These are phyloP conservation scores for Triadica sebifera DNA, from an alignment of 345 rosid genomes.

Conservation along the genomic window DNA sequence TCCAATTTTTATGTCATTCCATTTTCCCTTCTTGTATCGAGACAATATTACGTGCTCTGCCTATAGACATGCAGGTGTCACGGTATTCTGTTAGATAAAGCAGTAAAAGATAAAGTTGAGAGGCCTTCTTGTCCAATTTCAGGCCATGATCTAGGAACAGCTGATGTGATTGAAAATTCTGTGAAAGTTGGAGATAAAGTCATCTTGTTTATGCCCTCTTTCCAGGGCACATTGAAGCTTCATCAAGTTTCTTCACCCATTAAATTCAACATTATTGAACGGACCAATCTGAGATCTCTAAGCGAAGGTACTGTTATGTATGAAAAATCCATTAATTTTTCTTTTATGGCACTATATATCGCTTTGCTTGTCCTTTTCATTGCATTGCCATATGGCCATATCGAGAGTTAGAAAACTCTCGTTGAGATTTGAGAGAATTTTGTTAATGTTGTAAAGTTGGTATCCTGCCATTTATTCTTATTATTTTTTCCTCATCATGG, in stretches of 20 bases:
- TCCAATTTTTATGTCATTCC: not conserved
- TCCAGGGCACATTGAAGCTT: slow-evolving; percentile 41
- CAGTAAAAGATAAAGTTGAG: slow-evolving; percentile 28
- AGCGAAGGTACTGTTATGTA: slow-evolving; percentile 60
- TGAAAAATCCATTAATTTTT: slow-evolving; percentile 2
- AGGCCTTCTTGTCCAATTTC: slow-evolving; percentile 53
- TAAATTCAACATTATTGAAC: slow-evolving; percentile 58
- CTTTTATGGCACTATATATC: not conserved
- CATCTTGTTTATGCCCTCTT: slow-evolving; percentile 56
- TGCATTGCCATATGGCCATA: not conserved
- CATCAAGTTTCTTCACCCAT: slow-evolving; percentile 50
- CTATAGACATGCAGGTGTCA: slow-evolving; percentile 80
- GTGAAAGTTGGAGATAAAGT: slow-evolving; percentile 64
- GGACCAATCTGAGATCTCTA: slow-evolving; percentile 62
- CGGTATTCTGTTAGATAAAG: slow-evolving; percentile 43
- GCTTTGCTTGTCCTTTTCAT: slow-evolving; percentile 7
- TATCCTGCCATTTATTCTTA: not conserved
- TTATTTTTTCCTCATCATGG: not conserved
- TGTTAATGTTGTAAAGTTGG: not conserved
- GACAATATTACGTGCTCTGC: slow-evolving; percentile 7
- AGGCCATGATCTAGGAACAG: slow-evolving; percentile 39
- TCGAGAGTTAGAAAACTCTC: slow-evolving; percentile 9
- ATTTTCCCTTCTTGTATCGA: not conserved
- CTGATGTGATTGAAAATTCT: slow-evolving; percentile 55
- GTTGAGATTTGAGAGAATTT: not conserved